Conservation (phyloP, 352 stramenopile species). For the Globisporangium uncinulatum region DNA sequence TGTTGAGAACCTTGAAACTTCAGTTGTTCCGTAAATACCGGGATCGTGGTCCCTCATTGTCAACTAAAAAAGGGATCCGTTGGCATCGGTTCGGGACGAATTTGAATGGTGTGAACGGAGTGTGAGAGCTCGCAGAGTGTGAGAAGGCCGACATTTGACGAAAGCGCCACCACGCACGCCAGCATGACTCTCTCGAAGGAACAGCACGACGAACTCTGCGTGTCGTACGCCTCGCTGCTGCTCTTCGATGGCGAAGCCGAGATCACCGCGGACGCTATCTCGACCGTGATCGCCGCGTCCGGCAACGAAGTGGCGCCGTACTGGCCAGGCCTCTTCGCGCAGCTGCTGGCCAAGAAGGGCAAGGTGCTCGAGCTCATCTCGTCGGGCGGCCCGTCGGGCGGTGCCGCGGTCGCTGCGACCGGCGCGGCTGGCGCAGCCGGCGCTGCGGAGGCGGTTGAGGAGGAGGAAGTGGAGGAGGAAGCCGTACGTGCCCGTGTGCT, state of each 20-base stretch:
- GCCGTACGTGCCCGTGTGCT: constrained; percentile 31
- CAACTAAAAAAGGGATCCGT: no score
- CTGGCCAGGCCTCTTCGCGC: constrained; percentile 72
- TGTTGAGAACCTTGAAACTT: no score
- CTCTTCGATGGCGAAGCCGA: constrained; percentile 83
- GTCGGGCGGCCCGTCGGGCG: constrained; percentile 41
- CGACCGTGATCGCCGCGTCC: constrained; percentile 62
- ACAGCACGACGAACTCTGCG: constrained; percentile 82
- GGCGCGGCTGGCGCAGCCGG: constrained; percentile 30
- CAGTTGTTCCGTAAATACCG: no score
- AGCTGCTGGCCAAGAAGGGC: constrained; percentile 68
- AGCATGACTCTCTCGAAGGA: constrained; percentile 82
- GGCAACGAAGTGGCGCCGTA: constrained; percentile 83
- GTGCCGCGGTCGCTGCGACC: constrained; percentile 31
- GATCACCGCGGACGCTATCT: constrained; percentile 70
- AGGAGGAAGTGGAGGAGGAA: constrained; percentile 59
- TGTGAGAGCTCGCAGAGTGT: not conserved
- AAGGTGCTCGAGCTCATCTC: constrained; percentile 80
- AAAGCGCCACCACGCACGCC: constrained; percentile 43
- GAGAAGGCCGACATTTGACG: constrained; percentile 25
- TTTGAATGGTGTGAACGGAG: no score
- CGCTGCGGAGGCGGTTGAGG: constrained; percentile 29
- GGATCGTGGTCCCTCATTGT: no score
- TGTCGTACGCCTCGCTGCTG: constrained; percentile 79
- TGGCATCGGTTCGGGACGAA: no score